phyloP scores from a whole-genome alignment of 176 grass and related monocot species.

The maize (Zea mays) region Zm-B73-REFERENCE-NAM-5.0 NC_050102.1:4458001-4458500 shows the following conservation, averaged over 20 bases:
- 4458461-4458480: neutral
- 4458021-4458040: neutral
- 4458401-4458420: no score
- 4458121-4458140: neutral
- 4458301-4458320: neutral
- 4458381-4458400: no score
- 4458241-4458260: no score
- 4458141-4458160: neutral
- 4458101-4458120: neutral
- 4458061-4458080: neutral
- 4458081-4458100: neutral
- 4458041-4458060: neutral
- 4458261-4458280: neutral
- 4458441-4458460: constrained; percentile 13
- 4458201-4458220: no score
- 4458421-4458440: neutral
- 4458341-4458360: constrained; percentile 9
- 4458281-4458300: neutral
- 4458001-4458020: constrained; percentile 22
- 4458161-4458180: neutral
- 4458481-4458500: neutral
- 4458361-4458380: neutral
- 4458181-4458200: no score
- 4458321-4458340: neutral
- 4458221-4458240: no score